phyloP scores from a whole-genome alignment of 106 monocot species.

The Apostasia shenzhenica region DNA sequence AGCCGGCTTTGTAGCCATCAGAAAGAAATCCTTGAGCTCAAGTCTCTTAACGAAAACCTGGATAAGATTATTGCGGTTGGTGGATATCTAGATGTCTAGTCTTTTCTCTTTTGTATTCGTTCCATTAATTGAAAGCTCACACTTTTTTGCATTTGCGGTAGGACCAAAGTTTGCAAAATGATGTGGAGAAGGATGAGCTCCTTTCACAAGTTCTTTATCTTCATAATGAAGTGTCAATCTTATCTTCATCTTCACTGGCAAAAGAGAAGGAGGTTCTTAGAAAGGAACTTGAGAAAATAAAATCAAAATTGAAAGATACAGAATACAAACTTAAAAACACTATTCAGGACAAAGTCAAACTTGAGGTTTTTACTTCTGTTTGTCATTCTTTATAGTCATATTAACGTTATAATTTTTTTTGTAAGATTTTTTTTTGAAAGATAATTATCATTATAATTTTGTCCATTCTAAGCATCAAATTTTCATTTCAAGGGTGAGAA shows the following conservation, averaged over 20 bases:
- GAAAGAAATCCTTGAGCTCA: slow-evolving; percentile 40
- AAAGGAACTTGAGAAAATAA: slow-evolving; percentile 83
- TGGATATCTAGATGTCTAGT: slow-evolving; percentile 12
- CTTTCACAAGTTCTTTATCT: slow-evolving; percentile 40
- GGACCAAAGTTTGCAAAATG: slow-evolving; percentile 47
- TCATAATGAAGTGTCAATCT: slow-evolving; percentile 55
- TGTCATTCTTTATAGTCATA: not conserved
- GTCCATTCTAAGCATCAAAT: slow-evolving; percentile 9
- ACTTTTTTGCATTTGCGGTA: slow-evolving; percentile 16
- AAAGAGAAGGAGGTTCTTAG: slow-evolving; percentile 74
- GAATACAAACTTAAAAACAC: slow-evolving; percentile 81
- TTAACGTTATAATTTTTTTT: slow-evolving; percentile 4
- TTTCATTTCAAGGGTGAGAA: slow-evolving; percentile 62
- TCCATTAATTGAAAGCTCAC: not conserved
- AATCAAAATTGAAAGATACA: slow-evolving; percentile 74
- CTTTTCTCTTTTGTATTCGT: slow-evolving; percentile 2
- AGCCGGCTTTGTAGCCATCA: slow-evolving; percentile 21
- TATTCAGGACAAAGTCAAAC: slow-evolving; percentile 81
- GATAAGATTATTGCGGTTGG: slow-evolving; percentile 59
- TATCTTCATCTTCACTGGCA: slow-evolving; percentile 54
- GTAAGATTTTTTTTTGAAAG: slow-evolving; percentile 12
- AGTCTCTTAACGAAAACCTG: slow-evolving; percentile 16
- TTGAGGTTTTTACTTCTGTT: slow-evolving; percentile 49
- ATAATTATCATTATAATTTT: not conserved
- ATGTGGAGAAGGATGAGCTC: slow-evolving; percentile 75